Conservation (phyloP, 2,329 filamentous ascomycete genomes). For the Penicillium glabrum region DNA sequence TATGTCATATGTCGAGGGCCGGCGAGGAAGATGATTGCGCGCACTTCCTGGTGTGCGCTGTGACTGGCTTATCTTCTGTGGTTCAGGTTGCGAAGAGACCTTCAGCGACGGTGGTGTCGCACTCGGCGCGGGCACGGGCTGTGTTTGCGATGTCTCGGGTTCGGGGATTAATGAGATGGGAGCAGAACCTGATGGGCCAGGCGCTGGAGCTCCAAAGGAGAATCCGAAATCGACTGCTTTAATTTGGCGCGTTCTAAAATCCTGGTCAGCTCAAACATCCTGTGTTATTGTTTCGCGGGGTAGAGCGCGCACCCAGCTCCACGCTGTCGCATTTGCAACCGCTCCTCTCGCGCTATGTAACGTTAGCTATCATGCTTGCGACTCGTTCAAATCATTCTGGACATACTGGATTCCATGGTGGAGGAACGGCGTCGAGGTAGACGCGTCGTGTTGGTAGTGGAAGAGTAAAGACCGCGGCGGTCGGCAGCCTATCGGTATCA, state of each 20-base stretch:
- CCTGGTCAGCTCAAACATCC: constrained; percentile 4
- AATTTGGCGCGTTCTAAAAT: constrained; percentile 46
- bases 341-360: constrained; percentile 52
- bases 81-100: constrained; percentile 12
- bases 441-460: constrained; percentile 32
- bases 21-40: constrained; percentile 30
- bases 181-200: constrained; percentile 24
- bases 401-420: constrained; percentile 42
- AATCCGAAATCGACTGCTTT: constrained; percentile 54
- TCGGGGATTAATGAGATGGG: constrained; percentile 21
- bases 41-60: constrained; percentile 32
- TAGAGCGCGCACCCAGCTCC: constrained; percentile 53
- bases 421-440: constrained; percentile 34
- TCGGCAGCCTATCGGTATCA: constrained; percentile 17
- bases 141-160: constrained; percentile 18
- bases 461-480: constrained; percentile 19
- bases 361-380: constrained; percentile 6
- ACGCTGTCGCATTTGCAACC: constrained; percentile 57
- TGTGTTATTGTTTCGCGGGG: constrained; percentile 30
- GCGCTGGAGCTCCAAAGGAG: constrained; percentile 40
- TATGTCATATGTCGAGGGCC: constrained; percentile 39
- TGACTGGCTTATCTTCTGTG: constrained; percentile 7
- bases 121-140: constrained; percentile 4
- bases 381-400: not conserved
- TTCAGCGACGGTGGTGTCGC: constrained; percentile 15